Percentiles rank a stretch among this genome's conserved stretches.
Evolutionary conservation across 306 rosid genomes (phyloP).

Genomic region (Sesbania bispinosa): DNA sequence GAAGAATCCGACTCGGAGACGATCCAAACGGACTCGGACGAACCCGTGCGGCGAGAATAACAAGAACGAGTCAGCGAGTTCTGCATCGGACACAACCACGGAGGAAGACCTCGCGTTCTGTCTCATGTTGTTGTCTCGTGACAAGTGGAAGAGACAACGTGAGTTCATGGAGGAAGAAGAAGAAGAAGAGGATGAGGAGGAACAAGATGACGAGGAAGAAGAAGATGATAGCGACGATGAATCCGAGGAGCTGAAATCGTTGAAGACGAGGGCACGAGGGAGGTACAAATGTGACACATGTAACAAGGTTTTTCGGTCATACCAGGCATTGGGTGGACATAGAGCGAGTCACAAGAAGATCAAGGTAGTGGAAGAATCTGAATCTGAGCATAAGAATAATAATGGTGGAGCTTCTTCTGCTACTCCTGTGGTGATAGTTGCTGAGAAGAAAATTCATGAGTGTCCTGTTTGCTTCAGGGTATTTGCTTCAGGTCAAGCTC

Average conservation of each 20-base stretch:
- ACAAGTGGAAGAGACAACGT: constrained; percentile 53
- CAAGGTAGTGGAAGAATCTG: constrained; percentile 21
- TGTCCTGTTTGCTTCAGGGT: constrained; percentile 90
- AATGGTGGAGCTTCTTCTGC: no score
- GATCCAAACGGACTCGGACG: constrained; percentile 72
- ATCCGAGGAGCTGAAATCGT: constrained; percentile 51
- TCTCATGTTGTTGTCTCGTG: constrained; percentile 84
- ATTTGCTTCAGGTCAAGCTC: constrained; percentile 94
- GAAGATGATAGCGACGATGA: constrained; percentile 58
- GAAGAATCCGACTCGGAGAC: constrained; percentile 52
- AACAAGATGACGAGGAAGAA: constrained; percentile 11
- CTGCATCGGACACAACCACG: constrained; percentile 67
- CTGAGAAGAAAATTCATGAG: constrained; percentile 67
- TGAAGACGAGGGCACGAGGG: constrained; percentile 30
- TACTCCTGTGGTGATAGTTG: no score
- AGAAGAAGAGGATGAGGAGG: background rate
- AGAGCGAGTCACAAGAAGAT: constrained; percentile 94
- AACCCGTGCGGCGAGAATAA: background rate
- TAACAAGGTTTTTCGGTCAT: constrained; percentile 70
- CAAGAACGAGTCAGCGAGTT: constrained; percentile 54
- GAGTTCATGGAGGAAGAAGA: constrained; percentile 11
- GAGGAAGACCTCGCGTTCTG: constrained; percentile 86
- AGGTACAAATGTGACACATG: constrained; percentile 91
- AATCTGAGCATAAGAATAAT: no score
- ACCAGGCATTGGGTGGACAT: constrained; percentile 93